Evolutionary conservation across 192 early-diverging fungal genomes (phyloP).

Genomic region (Backusella mclennaniae): DNA sequence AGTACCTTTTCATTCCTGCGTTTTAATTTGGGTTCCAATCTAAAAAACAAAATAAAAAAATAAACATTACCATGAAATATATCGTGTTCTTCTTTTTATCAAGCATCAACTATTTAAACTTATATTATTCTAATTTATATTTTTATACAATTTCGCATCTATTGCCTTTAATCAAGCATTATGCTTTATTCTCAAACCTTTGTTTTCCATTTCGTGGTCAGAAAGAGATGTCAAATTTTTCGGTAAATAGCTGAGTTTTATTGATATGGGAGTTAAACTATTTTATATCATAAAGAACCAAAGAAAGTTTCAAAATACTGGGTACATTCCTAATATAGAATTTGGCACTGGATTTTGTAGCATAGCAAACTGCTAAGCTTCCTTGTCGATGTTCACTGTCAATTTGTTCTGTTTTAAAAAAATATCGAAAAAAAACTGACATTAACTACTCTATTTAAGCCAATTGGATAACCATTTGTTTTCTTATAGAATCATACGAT

Average conservation of each 20-base stretch:
- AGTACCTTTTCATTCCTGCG: too few relatives aligned
- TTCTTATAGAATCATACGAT: neutral
- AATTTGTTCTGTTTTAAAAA: neutral
- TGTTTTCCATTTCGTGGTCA: too few relatives aligned
- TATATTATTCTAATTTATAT: too few relatives aligned
- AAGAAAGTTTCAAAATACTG: neutral
- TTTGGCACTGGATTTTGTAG: neutral
- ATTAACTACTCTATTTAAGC: neutral
- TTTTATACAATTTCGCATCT: too few relatives aligned
- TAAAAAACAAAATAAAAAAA: too few relatives aligned
- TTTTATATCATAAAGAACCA: neutral
- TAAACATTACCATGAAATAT: too few relatives aligned
- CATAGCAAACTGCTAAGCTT: neutral
- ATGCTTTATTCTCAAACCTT: too few relatives aligned
- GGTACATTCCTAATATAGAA: neutral
- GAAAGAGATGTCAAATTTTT: too few relatives aligned
- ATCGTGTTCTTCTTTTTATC: too few relatives aligned
- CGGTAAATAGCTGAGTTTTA: neutral
- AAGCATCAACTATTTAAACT: too few relatives aligned
- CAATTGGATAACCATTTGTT: neutral
- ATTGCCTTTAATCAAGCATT: too few relatives aligned
- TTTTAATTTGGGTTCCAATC: too few relatives aligned
- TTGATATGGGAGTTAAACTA: neutral
- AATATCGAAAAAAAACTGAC: neutral
- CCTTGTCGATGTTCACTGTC: neutral